Evolutionary conservation across 305 asterid species (phyloP), one percentile per base, ranked within the genome.

Genomic region (Fraxinus sp.): DNA sequence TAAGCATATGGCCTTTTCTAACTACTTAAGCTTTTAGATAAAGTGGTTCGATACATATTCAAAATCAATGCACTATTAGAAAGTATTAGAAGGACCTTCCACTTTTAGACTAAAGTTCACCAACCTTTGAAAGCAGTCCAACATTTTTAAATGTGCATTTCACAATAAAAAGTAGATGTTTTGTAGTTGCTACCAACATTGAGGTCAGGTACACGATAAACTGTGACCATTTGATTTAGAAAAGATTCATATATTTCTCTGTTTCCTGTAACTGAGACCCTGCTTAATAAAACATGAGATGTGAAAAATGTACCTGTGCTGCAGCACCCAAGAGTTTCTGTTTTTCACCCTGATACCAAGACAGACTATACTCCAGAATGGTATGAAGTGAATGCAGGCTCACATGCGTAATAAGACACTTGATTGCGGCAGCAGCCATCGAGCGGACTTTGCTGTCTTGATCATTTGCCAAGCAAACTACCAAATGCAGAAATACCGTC

Each of bases 341-440:
- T 76, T 91, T 89, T 70, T 81, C 91, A 80, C 92, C 93, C 84
- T 84, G 83, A 88, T 94, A 97, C 99, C 99, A 97, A 76, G 94
- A 92, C 74, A 89, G 86, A 84, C 92, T 86, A 83, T 84, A 89
- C 81, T 94, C 94, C 16, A 93, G 93, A 83, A 91, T 89, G 79
- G 94, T 87, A 30, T 84, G 83, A 74, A 84, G 90, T 3, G 92
- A 86, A 85, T 82, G 87, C 59, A 85, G 13, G 82, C 90, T 91
- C 87, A 94, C 92, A 78, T 85, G 92, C 74, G 89, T 91, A 84
- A 95, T 88, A 74, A 97, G 98, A 87, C 90, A 91, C 92, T 92
- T 92, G 52, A 94, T 91, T 39, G 91, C 96, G 64, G 91, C 94
- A 39, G 95, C 95, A 79, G 95, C 85, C 99, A 97, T 92, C 74